Conservation (phyloP, 768 basidiomycete species). For the Collybia mongolica region DNA sequence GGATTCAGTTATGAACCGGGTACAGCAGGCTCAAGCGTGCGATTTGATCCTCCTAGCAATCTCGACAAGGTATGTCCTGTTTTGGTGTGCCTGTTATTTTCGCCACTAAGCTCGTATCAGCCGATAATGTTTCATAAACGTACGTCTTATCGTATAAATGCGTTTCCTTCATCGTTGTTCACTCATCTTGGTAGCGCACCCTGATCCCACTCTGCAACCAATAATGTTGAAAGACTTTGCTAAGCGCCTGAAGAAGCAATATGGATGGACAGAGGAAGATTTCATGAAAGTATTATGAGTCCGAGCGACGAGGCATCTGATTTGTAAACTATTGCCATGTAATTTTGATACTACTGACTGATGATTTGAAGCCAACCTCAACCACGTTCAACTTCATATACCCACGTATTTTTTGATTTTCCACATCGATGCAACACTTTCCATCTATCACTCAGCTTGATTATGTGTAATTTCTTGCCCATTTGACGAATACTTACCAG, state of each 20-base stretch:
- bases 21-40: slow-evolving; percentile 80
- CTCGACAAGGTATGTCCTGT: slow-evolving; percentile 33
- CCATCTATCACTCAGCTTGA: slow-evolving; percentile 36
- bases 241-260: slow-evolving; percentile 56
- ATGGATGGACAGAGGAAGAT: slow-evolving; percentile 64
- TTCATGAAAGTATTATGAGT: slow-evolving; percentile 23
- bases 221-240: slow-evolving; percentile 50
- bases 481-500: slow-evolving; percentile 48
- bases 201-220: slow-evolving; percentile 62
- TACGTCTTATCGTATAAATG: slow-evolving; percentile 25
- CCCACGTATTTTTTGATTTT: slow-evolving; percentile 38
- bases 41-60: slow-evolving; percentile 71
- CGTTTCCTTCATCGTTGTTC: neutral
- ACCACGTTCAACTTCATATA: slow-evolving; percentile 3
- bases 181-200: slow-evolving; percentile 53
- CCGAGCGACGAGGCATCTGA: too few relatives aligned
- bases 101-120: slow-evolving; percentile 25
- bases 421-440: slow-evolving; percentile 54
- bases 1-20: slow-evolving; percentile 73
- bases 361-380: neutral
- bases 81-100: neutral
- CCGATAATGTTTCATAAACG: slow-evolving; percentile 80
- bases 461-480: neutral
- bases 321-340: too few relatives aligned
- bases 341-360: neutral